Percentiles rank a stretch among this genome's conserved stretches.
phyloP scores from a whole-genome alignment of 805 yeast genomes.

The Metahyphopichia silvanorum region DNA sequence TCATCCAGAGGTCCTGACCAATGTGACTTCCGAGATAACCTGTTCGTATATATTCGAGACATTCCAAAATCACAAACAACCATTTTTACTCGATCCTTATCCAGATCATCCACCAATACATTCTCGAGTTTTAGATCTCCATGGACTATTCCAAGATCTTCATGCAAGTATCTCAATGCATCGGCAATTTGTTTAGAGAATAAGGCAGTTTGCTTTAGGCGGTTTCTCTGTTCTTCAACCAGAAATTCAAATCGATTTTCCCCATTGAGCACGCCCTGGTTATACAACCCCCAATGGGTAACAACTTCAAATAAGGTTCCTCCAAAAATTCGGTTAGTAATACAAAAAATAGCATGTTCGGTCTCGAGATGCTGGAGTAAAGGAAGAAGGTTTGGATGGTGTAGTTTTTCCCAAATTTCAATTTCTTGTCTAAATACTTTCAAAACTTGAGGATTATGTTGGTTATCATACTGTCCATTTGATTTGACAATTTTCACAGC shows the following conservation, averaged over 20 bases:
- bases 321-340: conserved; percentile 64
- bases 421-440: conserved; percentile 69
- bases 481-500: conserved; percentile 65
- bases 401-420: conserved; percentile 65
- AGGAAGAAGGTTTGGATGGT: conserved; percentile 65
- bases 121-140: conserved; percentile 85
- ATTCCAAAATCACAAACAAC: conserved; percentile 89
- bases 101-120: conserved; percentile 52
- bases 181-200: conserved; percentile 52
- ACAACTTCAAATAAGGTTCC: conserved; percentile 83
- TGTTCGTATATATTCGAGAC: conserved; percentile 39
- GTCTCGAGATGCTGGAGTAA: conserved; percentile 62
- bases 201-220: conserved; percentile 30
- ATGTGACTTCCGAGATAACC: conserved; percentile 22
- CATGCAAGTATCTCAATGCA: conserved; percentile 60
- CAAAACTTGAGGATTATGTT: conserved; percentile 45
- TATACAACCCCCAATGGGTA: conserved; percentile 56
- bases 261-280: conserved; percentile 20
- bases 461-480: conserved; percentile 11
- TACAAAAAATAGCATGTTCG: conserved; percentile 61
- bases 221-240: conserved; percentile 18
- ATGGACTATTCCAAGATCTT: conserved; percentile 59
- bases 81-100: conserved; percentile 32
- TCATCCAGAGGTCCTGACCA: conserved; percentile 6
- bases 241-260: conserved; percentile 26